Evolutionary conservation across 257 asterid species (phyloP).

Genomic region (Catharanthus roseus): DNA sequence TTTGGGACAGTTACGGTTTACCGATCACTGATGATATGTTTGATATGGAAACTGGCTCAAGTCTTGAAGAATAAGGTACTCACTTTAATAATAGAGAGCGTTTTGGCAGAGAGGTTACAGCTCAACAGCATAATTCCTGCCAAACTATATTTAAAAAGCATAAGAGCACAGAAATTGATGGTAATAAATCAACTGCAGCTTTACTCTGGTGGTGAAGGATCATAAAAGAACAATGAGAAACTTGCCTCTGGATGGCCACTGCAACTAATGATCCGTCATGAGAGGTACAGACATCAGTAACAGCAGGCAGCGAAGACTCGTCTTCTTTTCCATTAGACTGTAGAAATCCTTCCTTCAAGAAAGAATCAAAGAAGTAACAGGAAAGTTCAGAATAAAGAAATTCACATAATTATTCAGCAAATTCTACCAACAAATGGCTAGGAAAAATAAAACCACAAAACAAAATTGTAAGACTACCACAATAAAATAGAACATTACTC

Average conservation of each 20-base stretch:
- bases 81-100: slow-evolving; percentile 56
- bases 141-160: slow-evolving; percentile 39
- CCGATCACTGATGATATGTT: background rate
- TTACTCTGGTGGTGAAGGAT: background rate
- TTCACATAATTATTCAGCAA: background rate
- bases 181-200: background rate
- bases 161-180: background rate
- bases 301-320: slow-evolving; percentile 46
- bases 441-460: no score
- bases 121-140: slow-evolving; percentile 66
- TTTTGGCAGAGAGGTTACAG: slow-evolving; percentile 46
- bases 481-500: background rate
- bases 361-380: slow-evolving; percentile 16
- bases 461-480: background rate
- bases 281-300: slow-evolving; percentile 64
- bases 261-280: slow-evolving; percentile 63
- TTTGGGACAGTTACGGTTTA: background rate
- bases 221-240: slow-evolving; percentile 12
- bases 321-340: slow-evolving; percentile 43
- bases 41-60: background rate
- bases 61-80: slow-evolving; percentile 20
- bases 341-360: slow-evolving; percentile 55
- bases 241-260: slow-evolving; percentile 72
- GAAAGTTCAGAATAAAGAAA: slow-evolving; percentile 3
- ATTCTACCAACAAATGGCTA: no score